Conservation (phyloP, 148 eudicot genomes). For the Persicaria tinctoria region DNA sequence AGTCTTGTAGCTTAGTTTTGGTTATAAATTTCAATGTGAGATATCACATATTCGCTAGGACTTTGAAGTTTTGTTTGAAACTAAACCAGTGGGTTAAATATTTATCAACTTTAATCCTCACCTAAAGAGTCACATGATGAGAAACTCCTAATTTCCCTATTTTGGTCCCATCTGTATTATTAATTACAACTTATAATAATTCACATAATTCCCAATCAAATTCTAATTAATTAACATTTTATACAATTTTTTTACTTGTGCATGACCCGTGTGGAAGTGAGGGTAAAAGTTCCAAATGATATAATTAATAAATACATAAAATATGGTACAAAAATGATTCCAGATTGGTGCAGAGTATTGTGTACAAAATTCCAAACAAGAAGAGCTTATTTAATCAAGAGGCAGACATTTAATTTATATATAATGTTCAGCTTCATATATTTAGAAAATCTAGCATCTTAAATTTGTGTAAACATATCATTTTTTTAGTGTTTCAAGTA, state of each 20-base stretch:
- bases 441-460: no score
- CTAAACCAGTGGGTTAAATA: no score
- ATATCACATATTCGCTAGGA: no score
- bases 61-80: no score
- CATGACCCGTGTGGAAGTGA: background rate
- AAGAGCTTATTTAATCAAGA: background rate
- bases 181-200: background rate
- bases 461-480: no score
- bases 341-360: background rate
- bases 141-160: no score
- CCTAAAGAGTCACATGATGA: no score
- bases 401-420: background rate
- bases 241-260: background rate
- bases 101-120: no score
- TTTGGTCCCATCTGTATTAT: no score
- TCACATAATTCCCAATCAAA: background rate
- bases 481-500: no score
- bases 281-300: background rate
- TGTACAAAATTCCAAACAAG: background rate
- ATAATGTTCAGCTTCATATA: background rate
- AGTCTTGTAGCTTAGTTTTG: no score
- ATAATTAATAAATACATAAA: background rate
- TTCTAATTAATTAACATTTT: background rate
- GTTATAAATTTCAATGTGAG: no score
- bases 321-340: background rate